Conservation (phyloP, 441 rosid species). For the Cnidoscolus chayamansa region DNA sequence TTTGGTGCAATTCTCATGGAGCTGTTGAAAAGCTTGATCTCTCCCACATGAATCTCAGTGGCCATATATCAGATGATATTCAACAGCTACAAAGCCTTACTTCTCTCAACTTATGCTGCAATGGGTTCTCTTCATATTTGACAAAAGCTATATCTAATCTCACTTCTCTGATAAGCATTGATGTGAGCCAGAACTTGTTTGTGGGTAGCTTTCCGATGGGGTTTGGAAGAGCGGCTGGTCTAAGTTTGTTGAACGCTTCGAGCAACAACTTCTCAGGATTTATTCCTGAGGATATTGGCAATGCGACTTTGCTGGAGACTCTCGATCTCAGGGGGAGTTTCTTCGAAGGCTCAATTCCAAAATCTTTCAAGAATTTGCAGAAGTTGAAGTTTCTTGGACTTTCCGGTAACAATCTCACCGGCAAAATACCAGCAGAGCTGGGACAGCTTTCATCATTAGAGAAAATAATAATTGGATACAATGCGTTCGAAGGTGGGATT, state of each 20-base stretch:
- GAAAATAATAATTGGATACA: slow-evolving; percentile 77
- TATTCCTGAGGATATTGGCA: slow-evolving; percentile 70
- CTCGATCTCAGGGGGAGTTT: slow-evolving; percentile 87
- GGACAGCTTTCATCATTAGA: slow-evolving; percentile 72
- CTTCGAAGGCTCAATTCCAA: slow-evolving; percentile 70
- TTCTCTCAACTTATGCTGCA: slow-evolving; percentile 71
- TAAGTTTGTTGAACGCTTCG: slow-evolving; percentile 72
- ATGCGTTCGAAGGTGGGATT: slow-evolving; percentile 65
- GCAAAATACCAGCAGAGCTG: slow-evolving; percentile 62
- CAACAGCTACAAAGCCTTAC: slow-evolving; percentile 44
- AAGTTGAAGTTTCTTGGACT: slow-evolving; percentile 84
- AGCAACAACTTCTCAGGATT: slow-evolving; percentile 72
- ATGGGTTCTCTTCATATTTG: slow-evolving; percentile 48
- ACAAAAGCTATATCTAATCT: slow-evolving; percentile 46
- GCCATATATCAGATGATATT: slow-evolving; percentile 56
- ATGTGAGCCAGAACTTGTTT: slow-evolving; percentile 72
- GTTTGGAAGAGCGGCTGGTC: slow-evolving; percentile 50
- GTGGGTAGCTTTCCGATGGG: slow-evolving; percentile 55
- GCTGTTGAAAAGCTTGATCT: slow-evolving; percentile 69
- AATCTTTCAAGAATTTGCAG: slow-evolving; percentile 58
- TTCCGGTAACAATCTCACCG: slow-evolving; percentile 84
- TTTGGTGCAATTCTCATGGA: slow-evolving; percentile 61
- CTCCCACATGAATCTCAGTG: slow-evolving; percentile 73
- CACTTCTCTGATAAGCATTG: slow-evolving; percentile 52
- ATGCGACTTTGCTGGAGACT: slow-evolving; percentile 53